Base-by-base conservation (phyloP, 345 rosid species). In the Iberis pinnata region DNA sequence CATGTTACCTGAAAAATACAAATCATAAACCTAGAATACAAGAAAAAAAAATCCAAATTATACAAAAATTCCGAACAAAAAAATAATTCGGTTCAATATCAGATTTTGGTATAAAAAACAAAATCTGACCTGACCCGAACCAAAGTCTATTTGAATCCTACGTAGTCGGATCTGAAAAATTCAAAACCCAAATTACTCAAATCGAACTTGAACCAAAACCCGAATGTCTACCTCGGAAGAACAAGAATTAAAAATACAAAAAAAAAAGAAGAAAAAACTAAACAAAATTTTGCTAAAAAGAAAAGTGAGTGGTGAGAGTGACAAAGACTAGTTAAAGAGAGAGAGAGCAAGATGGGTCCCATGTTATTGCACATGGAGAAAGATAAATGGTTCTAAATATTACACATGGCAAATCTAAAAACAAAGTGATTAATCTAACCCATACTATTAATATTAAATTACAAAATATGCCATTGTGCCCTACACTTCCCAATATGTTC, bases 401-500 rank as follows among this genome's bases (percentile, higher is more conserved):
- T 13, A 61, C 48, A 68, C 67, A 68, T 68, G 63, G 53, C 33
- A 16, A 0, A 47, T 37, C 48, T 49, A 26, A 9, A 17, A 16
- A n/a, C 2, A 35, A 25, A 61, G 22, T 37, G 67, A 68, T 65
- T 27, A 39, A 67, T 29, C 37, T 45, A n/a, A 45, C 65, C 65
- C 65, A 44, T 67, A 37, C 48, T 66, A 5, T 44, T 19, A 50
- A 4, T 31, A 45, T 16, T 52, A 45, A 59, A 59, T 51, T 26
- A 67, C 60, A 67, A 59, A 49, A 31, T 29, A 8, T 29, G 6
- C 44, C 49, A 41, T 26, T 25, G 26, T 18, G 47, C 5, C 54
- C 47, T 65, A 56, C 64, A 49, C 19, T 65, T 73, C 43, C 52
- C 59, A 11, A 71, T 50, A 64, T 70, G 71, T 40, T 37, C 56